A percentile compares a stretch with the other conserved stretches of the same genome.
These are phyloP conservation scores for Mycena maculata DNA, from an alignment of 768 basidiomycete species.

Conservation along the genomic window DNA sequence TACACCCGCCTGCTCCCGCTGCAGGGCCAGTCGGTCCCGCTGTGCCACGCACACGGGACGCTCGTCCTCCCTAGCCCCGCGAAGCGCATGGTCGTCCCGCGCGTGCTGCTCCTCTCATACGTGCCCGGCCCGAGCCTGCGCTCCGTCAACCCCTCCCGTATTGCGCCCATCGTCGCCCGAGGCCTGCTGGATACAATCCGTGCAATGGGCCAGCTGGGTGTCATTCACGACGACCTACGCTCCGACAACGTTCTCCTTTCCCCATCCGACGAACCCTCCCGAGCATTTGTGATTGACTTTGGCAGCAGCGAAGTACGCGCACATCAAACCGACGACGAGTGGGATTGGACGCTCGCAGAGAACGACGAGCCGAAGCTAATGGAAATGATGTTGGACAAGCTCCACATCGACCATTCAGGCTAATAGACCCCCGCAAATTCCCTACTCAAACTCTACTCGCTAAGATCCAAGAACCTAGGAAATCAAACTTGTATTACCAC, in stretches of 20 bases:
- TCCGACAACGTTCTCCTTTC: constrained; percentile 31
- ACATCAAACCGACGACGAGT: constrained; percentile 29
- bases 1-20: constrained; percentile 28
- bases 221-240: constrained; percentile 34
- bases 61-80: constrained; percentile 19
- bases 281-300: constrained; percentile 31
- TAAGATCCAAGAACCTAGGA: not conserved
- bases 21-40: constrained; percentile 31
- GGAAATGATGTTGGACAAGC: constrained; percentile 31
- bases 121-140: constrained; percentile 29
- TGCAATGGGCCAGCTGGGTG: constrained; percentile 28
- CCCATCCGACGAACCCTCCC: constrained; percentile 13
- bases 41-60: constrained; percentile 29
- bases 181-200: constrained; percentile 30
- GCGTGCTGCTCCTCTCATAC: constrained; percentile 31
- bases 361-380: constrained; percentile 26
- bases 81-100: constrained; percentile 29
- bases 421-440: not conserved
- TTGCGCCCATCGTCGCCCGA: constrained; percentile 12
- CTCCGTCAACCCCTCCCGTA: constrained; percentile 24
- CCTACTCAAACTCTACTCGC: not conserved
- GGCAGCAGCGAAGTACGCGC: constrained; percentile 29
- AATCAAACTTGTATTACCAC: not conserved
- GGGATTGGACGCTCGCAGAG: constrained; percentile 26
- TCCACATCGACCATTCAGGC: constrained; percentile 13